Base-by-base conservation (phyloP, 2,329 filamentous ascomycete genomes). In the Botryotinia calthae region DNA sequence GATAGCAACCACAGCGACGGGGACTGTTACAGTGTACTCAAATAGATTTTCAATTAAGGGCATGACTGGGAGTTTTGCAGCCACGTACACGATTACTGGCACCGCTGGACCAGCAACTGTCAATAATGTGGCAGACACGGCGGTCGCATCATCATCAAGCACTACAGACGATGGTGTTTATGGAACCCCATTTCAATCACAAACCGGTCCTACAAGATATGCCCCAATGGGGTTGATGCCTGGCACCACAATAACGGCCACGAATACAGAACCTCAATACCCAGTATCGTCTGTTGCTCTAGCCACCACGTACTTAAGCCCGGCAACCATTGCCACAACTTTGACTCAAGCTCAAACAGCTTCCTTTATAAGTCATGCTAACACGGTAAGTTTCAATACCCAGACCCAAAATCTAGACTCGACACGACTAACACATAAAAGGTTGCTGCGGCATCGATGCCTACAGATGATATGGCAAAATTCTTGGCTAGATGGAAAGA, bases 21-120 rank as follows among this genome's bases (percentile, higher is more conserved):
- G 86, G 46, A 86, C 84, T 6, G 82, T 89, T 31, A 86, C 85
- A 72, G 89, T 87, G 77, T 91, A 86, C 79, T 91, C 89, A 18
- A 77, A 83, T 67, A 89, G 90, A 74, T 93, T 93, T 81, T 86
- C 87, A n/a, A 82, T 92, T 70, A 84, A 84, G 18, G 86, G 85
- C 76, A 91, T 92, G 90, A 89, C 86, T 2, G 90, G 90, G 54
- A 82, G 82, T 7, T 90, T 90, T 77, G 73, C 77, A 31, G 83
- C 80, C 25, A 78, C 82, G 40, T 77, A 78, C 48, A 79, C 79
- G 14, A 76, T 83, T 9, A 79, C 80, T 6, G 82, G 82, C 12
- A 84, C 79, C 65, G 80, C 76, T 74, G 84, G 80, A 12, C 83
- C 82, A 63, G 71, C 67, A 14, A 72, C 75, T 22, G 73, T 75